Conservation (phyloP, 176 grass and related monocot species). For the Metroxylon sagu region DNA sequence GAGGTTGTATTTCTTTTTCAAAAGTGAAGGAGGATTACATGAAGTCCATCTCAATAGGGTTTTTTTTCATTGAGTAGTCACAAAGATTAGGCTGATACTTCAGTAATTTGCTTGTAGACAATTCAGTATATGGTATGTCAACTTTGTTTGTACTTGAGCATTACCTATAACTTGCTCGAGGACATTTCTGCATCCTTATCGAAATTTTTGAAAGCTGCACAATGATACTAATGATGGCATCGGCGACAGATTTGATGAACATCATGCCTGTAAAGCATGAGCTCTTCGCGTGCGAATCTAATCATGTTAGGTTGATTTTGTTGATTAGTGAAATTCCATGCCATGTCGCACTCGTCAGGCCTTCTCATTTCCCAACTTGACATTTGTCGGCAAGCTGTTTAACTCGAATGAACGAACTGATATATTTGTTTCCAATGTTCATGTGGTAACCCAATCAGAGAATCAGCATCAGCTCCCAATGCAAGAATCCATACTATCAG, state of each 20-base stretch:
- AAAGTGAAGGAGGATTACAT: no score
- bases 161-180: no score
- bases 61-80: no score
- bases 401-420: background rate
- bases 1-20: no score
- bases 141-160: no score
- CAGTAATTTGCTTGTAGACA: no score
- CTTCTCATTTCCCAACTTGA: conserved; percentile 3
- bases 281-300: conserved; percentile 1
- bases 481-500: no score
- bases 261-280: background rate
- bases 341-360: background rate
- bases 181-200: no score
- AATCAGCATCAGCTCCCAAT: background rate
- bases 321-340: background rate
- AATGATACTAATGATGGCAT: background rate
- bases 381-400: background rate
- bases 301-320: background rate
- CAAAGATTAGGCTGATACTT: no score
- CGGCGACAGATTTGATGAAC: background rate
- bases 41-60: no score
- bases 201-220: no score
- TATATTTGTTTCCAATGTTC: background rate
- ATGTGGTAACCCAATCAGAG: background rate
- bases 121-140: no score